Evolutionary conservation across 2,329 filamentous ascomycete species (phyloP).

Genomic region (Scleromitrula shiraiana): DNA sequence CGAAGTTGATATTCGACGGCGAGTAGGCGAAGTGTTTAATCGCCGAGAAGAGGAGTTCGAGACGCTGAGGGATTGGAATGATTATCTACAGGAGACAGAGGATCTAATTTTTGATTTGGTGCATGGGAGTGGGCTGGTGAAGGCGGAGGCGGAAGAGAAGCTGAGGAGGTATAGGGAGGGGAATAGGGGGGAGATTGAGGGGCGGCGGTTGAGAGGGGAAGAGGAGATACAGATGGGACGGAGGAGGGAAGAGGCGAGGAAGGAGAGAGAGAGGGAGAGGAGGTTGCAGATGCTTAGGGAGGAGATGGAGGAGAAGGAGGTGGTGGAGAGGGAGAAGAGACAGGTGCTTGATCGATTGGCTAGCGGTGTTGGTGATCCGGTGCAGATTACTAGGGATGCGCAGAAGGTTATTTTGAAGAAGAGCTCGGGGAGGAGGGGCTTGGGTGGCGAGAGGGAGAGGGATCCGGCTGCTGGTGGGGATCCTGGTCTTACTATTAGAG

Average conservation of each 20-base stretch:
- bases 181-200: slow-evolving; percentile 63
- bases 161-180: slow-evolving; percentile 65
- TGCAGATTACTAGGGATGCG: slow-evolving; percentile 46
- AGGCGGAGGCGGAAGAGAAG: slow-evolving; percentile 37
- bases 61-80: slow-evolving; percentile 73
- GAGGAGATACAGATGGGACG: slow-evolving; percentile 45
- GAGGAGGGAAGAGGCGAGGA: slow-evolving; percentile 53
- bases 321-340: slow-evolving; percentile 54
- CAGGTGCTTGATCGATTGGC: slow-evolving; percentile 65
- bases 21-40: slow-evolving; percentile 78
- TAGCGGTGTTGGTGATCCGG: slow-evolving; percentile 51
- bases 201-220: too few relatives aligned
- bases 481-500: slow-evolving; percentile 59
- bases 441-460: slow-evolving; percentile 18
- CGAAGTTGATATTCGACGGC: slow-evolving; percentile 82
- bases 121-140: slow-evolving; percentile 53
- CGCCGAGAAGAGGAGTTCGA: slow-evolving; percentile 87
- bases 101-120: slow-evolving; percentile 84
- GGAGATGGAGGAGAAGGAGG: slow-evolving; percentile 61
- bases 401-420: slow-evolving; percentile 63
- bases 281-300: slow-evolving; percentile 57
- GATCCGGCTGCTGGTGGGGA: slow-evolving; percentile 12
- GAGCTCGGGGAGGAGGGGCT: slow-evolving; percentile 48
- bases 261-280: slow-evolving; percentile 56
- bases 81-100: slow-evolving; percentile 92